Conservation (phyloP, 148 eudicot genomes). For the Vaccinium macrocarpon region DNA sequence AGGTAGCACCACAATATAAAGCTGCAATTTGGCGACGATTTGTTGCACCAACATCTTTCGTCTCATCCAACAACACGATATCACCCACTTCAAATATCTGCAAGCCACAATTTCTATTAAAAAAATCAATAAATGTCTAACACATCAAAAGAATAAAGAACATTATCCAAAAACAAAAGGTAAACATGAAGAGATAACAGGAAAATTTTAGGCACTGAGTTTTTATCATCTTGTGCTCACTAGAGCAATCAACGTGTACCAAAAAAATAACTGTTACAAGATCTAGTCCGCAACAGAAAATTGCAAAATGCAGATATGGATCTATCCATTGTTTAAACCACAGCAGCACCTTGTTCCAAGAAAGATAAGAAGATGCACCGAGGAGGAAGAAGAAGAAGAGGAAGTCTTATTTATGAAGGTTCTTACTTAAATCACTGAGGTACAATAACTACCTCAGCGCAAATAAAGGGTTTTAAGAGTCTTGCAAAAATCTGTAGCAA, state of each 20-base stretch:
- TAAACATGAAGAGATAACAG: neutral
- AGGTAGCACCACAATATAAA: constrained; percentile 82
- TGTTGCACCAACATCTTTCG: constrained; percentile 84
- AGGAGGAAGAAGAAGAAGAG: neutral
- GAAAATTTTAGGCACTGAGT: neutral
- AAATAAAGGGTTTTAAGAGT: neutral
- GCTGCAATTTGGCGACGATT: constrained; percentile 87
- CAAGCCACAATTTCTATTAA: neutral
- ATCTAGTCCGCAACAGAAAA: neutral
- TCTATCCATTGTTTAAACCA: neutral
- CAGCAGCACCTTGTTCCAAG: constrained; percentile 4
- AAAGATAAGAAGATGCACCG: neutral
- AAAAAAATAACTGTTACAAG: neutral
- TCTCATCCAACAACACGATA: constrained; percentile 52
- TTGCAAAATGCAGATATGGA: neutral
- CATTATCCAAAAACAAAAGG: neutral
- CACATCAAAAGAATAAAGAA: neutral
- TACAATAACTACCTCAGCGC: neutral
- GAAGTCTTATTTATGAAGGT: neutral
- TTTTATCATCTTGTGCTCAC: neutral
- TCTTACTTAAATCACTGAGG: neutral
- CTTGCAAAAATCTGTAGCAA: neutral
- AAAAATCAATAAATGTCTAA: neutral
- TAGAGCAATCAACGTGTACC: neutral
- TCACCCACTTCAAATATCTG: constrained; percentile 98